phyloP scores from a whole-genome alignment of 2,329 filamentous ascomycete species.

The Penicillium sp. region DNA sequence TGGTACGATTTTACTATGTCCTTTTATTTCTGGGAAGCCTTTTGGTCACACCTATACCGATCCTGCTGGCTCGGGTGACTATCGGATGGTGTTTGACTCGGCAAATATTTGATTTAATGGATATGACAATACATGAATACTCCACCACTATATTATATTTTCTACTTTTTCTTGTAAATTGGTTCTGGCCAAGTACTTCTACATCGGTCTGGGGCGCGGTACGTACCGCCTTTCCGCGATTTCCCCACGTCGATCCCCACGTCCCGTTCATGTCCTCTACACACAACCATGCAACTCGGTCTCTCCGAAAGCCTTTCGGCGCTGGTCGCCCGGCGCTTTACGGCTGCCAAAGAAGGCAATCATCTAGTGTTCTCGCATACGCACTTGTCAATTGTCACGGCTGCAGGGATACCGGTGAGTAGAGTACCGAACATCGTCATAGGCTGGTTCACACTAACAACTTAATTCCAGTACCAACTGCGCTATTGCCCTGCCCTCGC shows the following conservation, averaged over 20 bases:
- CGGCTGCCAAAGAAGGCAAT: slow-evolving; percentile 36
- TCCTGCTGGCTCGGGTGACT: slow-evolving; percentile 9
- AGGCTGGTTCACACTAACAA: background rate
- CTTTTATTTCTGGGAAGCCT: background rate
- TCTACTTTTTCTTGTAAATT: background rate
- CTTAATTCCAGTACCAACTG: slow-evolving; percentile 44
- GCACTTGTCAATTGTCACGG: slow-evolving; percentile 38
- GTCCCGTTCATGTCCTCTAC: background rate
- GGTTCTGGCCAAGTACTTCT: too few species aligned
- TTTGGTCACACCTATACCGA: slow-evolving; percentile 1
- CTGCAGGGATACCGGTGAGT: slow-evolving; percentile 37
- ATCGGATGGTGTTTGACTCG: background rate
- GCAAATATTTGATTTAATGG: slow-evolving; percentile 9
- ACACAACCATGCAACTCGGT: slow-evolving; percentile 35
- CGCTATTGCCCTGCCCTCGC: slow-evolving; percentile 52
- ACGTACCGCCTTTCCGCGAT: slow-evolving; percentile 4
- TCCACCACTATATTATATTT: background rate
- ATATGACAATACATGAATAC: background rate
- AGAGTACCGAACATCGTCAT: background rate
- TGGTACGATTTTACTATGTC: slow-evolving; percentile 9
- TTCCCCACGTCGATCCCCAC: slow-evolving; percentile 1
- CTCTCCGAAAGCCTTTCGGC: slow-evolving; percentile 37
- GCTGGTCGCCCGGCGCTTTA: slow-evolving; percentile 39
- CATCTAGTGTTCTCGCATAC: slow-evolving; percentile 43
- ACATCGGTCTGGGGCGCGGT: too few species aligned